Conservation (phyloP, 441 rosid genomes). For the Populus trichocarpa region DNA sequence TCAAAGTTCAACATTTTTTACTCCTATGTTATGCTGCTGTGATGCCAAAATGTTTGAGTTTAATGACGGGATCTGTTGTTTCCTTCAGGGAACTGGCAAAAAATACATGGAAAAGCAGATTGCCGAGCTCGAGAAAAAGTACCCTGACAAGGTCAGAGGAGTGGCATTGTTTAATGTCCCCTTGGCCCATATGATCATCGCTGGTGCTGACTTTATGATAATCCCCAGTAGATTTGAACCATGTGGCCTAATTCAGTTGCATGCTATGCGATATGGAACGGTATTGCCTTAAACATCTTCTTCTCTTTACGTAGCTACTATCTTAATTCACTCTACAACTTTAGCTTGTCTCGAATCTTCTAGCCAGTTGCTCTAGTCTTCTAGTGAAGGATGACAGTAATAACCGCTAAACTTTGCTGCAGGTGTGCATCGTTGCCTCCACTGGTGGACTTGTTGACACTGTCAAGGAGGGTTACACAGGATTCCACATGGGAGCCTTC, state of each 20-base stretch:
- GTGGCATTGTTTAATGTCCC: conserved; percentile 72
- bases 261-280: conserved; percentile 99
- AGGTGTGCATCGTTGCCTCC: conserved; percentile 87
- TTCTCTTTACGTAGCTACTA: not conserved
- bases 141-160: conserved; percentile 70
- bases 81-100: conserved; percentile 80
- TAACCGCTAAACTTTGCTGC: not conserved
- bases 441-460: conserved; percentile 97
- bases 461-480: conserved; percentile 80
- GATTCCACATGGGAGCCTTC: conserved; percentile 87
- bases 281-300: conserved; percentile 14
- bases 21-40: not conserved
- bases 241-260: conserved; percentile 92
- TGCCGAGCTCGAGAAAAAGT: conserved; percentile 49
- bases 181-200: conserved; percentile 84
- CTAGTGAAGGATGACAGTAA: not conserved
- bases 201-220: conserved; percentile 84
- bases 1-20: not conserved
- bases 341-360: not conserved
- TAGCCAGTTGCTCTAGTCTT: not conserved
- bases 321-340: not conserved
- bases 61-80: conserved; percentile 1
- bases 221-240: conserved; percentile 93
- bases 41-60: not conserved
- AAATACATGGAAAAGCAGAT: conserved; percentile 67